phyloP scores from a whole-genome alignment of 106 monocot genomes.

The Ottelia alismoides region DNA sequence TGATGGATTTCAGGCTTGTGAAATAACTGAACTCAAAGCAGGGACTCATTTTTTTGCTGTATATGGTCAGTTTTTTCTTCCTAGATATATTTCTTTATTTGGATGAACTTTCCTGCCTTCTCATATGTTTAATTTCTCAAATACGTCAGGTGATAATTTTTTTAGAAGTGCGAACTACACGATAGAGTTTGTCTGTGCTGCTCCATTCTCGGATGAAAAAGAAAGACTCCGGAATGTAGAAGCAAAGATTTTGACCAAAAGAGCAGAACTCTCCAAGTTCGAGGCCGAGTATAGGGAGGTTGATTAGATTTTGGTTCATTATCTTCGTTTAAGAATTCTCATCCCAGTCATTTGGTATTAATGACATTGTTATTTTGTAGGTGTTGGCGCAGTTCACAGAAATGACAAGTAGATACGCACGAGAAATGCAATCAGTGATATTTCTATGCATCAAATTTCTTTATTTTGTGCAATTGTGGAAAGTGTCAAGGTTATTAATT shows the following conservation, averaged over 20 bases:
- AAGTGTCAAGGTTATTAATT: too few relatives aligned
- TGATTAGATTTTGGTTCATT: neutral
- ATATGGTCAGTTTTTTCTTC: slow-evolving; percentile 31
- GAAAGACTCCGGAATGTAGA: slow-evolving; percentile 67
- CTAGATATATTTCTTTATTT: neutral
- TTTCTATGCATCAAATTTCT: neutral
- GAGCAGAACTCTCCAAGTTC: slow-evolving; percentile 88
- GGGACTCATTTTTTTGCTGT: slow-evolving; percentile 95
- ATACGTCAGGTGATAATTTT: slow-evolving; percentile 76
- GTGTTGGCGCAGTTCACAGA: slow-evolving; percentile 86
- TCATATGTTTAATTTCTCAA: neutral
- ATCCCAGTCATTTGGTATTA: neutral
- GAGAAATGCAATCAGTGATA: slow-evolving; percentile 84
- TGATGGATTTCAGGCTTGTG: slow-evolving; percentile 96
- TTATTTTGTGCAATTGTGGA: neutral
- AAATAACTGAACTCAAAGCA: slow-evolving; percentile 88
- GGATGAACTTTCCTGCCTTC: neutral
- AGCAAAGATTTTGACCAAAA: slow-evolving; percentile 64
- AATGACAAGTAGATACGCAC: slow-evolving; percentile 85
- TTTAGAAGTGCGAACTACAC: slow-evolving; percentile 81
- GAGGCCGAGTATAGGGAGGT: slow-evolving; percentile 93
- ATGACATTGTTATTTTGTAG: slow-evolving; percentile 13
- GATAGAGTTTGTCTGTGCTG: slow-evolving; percentile 70
- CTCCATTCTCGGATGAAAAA: slow-evolving; percentile 66
- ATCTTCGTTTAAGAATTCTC: neutral